Percentiles rank a stretch among this genome's conserved stretches.
These are phyloP conservation scores for Naganishia vishniacii DNA, from an alignment of 768 basidiomycete species.

Conservation along the genomic window DNA sequence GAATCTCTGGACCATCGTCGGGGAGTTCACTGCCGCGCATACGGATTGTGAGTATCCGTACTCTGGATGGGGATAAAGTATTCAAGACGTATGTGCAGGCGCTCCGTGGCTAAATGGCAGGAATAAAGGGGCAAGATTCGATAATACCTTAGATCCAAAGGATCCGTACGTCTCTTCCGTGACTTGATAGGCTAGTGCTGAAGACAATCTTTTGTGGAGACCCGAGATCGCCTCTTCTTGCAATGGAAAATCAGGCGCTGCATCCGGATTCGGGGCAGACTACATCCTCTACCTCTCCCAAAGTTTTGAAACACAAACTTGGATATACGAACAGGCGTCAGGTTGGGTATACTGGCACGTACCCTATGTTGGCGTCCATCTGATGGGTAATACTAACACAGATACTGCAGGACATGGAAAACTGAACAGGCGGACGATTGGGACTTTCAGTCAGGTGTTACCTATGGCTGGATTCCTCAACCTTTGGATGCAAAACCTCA, in stretches of 20 bases:
- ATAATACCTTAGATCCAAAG: constrained; percentile 46
- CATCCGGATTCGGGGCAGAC: constrained; percentile 56
- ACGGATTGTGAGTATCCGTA: constrained; percentile 54
- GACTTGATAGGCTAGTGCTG: background rate
- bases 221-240: constrained; percentile 70
- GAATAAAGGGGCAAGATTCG: constrained; percentile 63
- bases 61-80: background rate
- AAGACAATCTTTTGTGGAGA: constrained; percentile 50
- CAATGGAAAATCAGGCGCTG: constrained; percentile 61
- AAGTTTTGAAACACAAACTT: constrained; percentile 76
- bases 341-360: constrained; percentile 63
- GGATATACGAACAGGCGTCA: constrained; percentile 63
- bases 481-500: constrained; percentile 43
- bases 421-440: constrained; percentile 47
- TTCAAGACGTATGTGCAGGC: constrained; percentile 35
- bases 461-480: constrained; percentile 44
- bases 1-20: constrained; percentile 76
- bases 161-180: background rate
- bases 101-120: constrained; percentile 76
- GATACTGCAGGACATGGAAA: constrained; percentile 48
- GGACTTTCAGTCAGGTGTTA: constrained; percentile 41
- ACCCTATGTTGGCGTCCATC: too few species aligned
- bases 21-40: constrained; percentile 73
- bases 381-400: constrained; percentile 30
- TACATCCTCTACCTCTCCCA: constrained; percentile 55